These are phyloP conservation scores for Hordeum marinum DNA, from an alignment of 176 grass and related monocot genomes.

Conservation along the genomic window DNA sequence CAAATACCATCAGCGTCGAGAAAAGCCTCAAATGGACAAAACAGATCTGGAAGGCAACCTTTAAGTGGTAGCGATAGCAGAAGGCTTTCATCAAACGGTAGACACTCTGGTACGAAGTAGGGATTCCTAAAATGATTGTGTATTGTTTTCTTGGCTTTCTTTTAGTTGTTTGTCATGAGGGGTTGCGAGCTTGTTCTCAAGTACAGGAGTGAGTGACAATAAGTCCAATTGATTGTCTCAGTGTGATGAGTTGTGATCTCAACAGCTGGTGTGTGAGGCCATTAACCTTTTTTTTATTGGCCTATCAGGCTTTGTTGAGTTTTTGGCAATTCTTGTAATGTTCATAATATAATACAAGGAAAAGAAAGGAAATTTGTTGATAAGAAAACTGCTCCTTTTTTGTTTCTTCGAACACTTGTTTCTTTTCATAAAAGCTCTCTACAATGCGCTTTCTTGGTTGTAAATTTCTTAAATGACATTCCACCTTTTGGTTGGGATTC, in stretches of 20 bases:
- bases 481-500: constrained; percentile 32
- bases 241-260: constrained; percentile 66
- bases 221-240: constrained; percentile 73
- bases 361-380: constrained; percentile 60
- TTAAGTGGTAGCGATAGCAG: constrained; percentile 52
- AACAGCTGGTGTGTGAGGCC: constrained; percentile 54
- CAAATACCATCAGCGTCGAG: constrained; percentile 72
- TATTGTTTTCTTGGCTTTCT: constrained; percentile 43
- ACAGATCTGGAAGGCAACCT: constrained; percentile 54
- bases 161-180: constrained; percentile 53
- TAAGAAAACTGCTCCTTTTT: constrained; percentile 32
- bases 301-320: constrained; percentile 53
- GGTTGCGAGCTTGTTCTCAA: constrained; percentile 43
- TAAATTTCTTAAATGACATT: constrained; percentile 31
- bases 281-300: constrained; percentile 54
- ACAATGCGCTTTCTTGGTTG: neutral
- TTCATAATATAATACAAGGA: constrained; percentile 68
- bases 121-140: constrained; percentile 40
- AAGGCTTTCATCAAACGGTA: constrained; percentile 71
- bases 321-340: constrained; percentile 57
- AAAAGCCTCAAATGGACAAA: constrained; percentile 66
- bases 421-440: constrained; percentile 43
- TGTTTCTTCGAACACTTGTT: constrained; percentile 23
- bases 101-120: constrained; percentile 60
- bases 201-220: constrained; percentile 79